Percentiles rank a stretch among this genome's conserved stretches.
Evolutionary conservation across 345 rosid genomes (phyloP).

Genomic region (Gynandropsis gynandra): DNA sequence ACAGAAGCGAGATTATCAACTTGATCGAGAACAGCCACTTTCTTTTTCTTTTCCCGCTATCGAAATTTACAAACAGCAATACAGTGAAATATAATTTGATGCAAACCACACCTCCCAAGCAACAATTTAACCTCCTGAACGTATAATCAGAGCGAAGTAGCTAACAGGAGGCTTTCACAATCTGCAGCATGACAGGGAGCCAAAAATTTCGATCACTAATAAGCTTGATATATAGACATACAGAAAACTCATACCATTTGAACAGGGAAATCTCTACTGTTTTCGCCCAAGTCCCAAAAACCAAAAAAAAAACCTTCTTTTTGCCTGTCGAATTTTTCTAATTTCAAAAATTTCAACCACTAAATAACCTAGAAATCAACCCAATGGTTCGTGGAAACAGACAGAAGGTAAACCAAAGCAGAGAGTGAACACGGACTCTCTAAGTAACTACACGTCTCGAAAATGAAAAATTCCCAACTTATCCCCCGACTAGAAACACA

Average conservation of each 20-base stretch:
- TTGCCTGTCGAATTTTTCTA: too few species aligned
- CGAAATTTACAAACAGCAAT: neutral
- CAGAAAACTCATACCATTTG: neutral
- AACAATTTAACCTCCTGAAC: conserved; percentile 9
- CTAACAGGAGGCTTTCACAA: conserved; percentile 15
- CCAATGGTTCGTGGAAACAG: too few species aligned
- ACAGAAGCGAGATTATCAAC: conserved; percentile 19
- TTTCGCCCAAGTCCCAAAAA: too few species aligned
- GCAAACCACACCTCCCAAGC: conserved; percentile 9
- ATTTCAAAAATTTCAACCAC: too few species aligned
- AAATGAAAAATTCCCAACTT: neutral
- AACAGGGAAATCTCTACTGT: neutral
- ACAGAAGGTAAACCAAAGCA: neutral
- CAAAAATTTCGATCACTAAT: conserved; percentile 1
- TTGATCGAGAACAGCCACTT: conserved; percentile 26
- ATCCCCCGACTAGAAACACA: neutral
- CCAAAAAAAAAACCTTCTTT: too few species aligned
- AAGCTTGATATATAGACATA: too few species aligned
- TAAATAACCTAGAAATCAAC: too few species aligned
- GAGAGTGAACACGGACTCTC: neutral
- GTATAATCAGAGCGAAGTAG: conserved; percentile 7
- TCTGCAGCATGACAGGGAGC: conserved; percentile 15
- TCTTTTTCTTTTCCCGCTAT: neutral
- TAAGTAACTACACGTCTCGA: neutral
- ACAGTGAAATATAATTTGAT: neutral